A percentile compares a stretch with the other conserved stretches of the same genome.
Conservation (phyloP, 441 rosid genomes). For the Hura crepitans region DNA sequence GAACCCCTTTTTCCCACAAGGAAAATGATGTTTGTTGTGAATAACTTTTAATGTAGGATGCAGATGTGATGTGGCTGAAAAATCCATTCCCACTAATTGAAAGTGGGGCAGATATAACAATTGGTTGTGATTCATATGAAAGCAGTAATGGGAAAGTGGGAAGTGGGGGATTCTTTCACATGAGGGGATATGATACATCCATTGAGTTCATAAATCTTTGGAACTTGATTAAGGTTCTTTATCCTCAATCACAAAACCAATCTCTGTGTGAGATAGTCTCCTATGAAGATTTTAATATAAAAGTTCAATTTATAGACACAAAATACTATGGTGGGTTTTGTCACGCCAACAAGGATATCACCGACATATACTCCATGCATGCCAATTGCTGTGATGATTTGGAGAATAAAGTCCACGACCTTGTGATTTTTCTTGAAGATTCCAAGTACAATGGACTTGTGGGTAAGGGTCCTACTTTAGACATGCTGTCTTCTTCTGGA, state of each 20-base stretch:
- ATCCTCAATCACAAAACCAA: slow-evolving; percentile 28
- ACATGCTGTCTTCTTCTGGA: slow-evolving; percentile 13
- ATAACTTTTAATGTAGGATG: slow-evolving; percentile 35
- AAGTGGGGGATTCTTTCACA: slow-evolving; percentile 38
- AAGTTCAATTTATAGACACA: slow-evolving; percentile 21
- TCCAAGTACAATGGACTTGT: slow-evolving; percentile 24
- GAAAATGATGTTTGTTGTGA: no score
- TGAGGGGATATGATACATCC: slow-evolving; percentile 15
- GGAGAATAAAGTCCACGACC: slow-evolving; percentile 36
- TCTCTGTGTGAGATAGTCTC: slow-evolving; percentile 29
- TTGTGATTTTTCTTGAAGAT: slow-evolving; percentile 36
- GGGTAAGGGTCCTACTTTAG: not conserved
- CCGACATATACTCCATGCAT: slow-evolving; percentile 28
- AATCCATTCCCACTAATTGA: slow-evolving; percentile 35
- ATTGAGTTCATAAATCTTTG: slow-evolving; percentile 24
- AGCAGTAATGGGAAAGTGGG: slow-evolving; percentile 7
- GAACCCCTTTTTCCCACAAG: no score
- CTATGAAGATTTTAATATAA: not conserved
- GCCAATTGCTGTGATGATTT: slow-evolving; percentile 38
- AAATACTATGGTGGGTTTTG: slow-evolving; percentile 34
- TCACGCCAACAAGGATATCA: slow-evolving; percentile 19
- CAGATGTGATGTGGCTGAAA: slow-evolving; percentile 46
- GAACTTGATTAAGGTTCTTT: slow-evolving; percentile 29
- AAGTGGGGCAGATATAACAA: slow-evolving; percentile 12
- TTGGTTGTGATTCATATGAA: slow-evolving; percentile 33